Evolutionary conservation across 805 yeast genomes (phyloP), one percentile per base, ranked within the genome.

Genomic region (Candida insectorum): DNA sequence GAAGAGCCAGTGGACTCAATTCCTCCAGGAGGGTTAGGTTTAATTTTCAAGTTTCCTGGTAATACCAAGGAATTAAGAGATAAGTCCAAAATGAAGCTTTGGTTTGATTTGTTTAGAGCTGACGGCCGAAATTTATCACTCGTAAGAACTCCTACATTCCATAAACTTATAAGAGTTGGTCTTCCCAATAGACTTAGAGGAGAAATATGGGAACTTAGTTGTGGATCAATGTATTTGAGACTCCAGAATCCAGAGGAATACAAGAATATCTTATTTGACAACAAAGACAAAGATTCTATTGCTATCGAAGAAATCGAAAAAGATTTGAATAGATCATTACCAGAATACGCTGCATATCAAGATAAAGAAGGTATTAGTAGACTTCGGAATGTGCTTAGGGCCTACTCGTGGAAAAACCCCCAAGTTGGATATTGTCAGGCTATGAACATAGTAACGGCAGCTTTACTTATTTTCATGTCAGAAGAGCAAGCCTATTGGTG

Each of bases 401-500:
- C 96, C 0, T 93, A 89, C 52, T 85, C 96, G 0, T 93, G 97
- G 97, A 85, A 84, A 44, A 88, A 89, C 54, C 96, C 96, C 0
- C 96, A 91, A 26, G 86, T 93, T 16, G 99, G 99, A 0, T 93
- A 93, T 57, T 93, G 99, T 56, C 98, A 93, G 58, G 98, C 97
- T 1, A 93, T 94, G 98, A 93, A 93, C 54, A 93, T 93, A 32
- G 88, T 85, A 6, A 79, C 77, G 2, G 95, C 95, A 2, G 89
- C 86, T 0, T 56, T 85, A 33, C 60, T 85, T 31, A 83, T 83
- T 24, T 84, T 79, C 55, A 88, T 86, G 83, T 83, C 94, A 6
- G 99, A 93, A 57, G 98, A 91, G 45, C 97, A 93, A 58, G 97
- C 96, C 0, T 93, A 87, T 52, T 93, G 97, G 97, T 77, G 91